These are phyloP conservation scores for Zygosaccharomyces lentus DNA, from an alignment of 805 yeast species.

Conservation along the genomic window DNA sequence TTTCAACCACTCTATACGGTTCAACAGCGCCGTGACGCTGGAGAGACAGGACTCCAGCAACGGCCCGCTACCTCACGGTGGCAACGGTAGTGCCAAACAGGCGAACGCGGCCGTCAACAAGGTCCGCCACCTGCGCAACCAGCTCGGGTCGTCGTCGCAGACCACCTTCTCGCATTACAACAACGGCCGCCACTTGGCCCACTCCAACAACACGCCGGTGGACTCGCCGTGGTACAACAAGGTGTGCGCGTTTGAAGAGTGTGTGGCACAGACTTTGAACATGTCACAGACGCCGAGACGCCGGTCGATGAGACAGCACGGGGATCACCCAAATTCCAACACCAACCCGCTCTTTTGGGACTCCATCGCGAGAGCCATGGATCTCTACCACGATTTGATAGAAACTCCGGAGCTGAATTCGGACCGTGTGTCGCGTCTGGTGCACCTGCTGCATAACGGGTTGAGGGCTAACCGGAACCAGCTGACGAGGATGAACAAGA, in stretches of 20 bases:
- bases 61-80: constrained; percentile 3
- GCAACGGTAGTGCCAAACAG: constrained; percentile 19
- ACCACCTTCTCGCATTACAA: constrained; percentile 10
- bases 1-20: constrained; percentile 37
- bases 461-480: constrained; percentile 53
- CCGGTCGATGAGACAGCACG: constrained; percentile 28
- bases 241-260: constrained; percentile 50
- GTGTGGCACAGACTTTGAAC: constrained; percentile 36
- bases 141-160: constrained; percentile 12
- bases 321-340: constrained; percentile 39
- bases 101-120: constrained; percentile 28
- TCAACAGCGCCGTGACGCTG: constrained; percentile 35
- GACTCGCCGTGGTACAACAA: constrained; percentile 49
- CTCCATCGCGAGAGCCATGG: constrained; percentile 48
- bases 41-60: constrained; percentile 26
- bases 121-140: constrained; percentile 27
- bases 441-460: constrained; percentile 51
- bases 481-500: constrained; percentile 50
- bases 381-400: constrained; percentile 44
- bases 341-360: constrained; percentile 48
- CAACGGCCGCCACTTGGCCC: constrained; percentile 18
- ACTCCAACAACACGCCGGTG: constrained; percentile 16
- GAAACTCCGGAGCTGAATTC: constrained; percentile 46
- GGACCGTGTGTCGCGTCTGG: constrained; percentile 45
- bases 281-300: constrained; percentile 36